These are phyloP conservation scores for Wallacemonas sp. DNA, from an alignment of 208 protist genomes.

Conservation along the genomic window DNA sequence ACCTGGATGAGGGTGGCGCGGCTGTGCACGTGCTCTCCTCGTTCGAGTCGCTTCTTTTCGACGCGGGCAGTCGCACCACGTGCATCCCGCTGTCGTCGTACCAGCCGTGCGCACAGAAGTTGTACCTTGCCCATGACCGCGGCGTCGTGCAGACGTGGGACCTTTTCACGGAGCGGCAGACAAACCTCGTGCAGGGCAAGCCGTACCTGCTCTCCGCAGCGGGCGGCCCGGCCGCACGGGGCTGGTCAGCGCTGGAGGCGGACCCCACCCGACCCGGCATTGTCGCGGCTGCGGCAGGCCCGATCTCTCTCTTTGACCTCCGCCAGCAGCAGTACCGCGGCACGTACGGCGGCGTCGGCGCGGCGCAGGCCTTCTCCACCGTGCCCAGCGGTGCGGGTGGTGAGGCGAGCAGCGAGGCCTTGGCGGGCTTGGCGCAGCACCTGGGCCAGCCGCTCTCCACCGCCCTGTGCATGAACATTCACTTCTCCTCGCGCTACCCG, in stretches of 20 bases:
- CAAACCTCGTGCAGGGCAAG: constrained; percentile 9
- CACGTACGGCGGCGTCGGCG: background rate
- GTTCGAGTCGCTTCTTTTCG: constrained; percentile 45
- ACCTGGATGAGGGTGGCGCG: constrained; percentile 34
- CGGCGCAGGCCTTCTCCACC: constrained; percentile 17
- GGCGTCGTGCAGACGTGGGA: constrained; percentile 29
- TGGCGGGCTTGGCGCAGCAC: constrained; percentile 13
- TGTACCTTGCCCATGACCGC: constrained; percentile 53
- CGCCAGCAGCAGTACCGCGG: constrained; percentile 20
- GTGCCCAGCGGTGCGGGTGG: constrained; percentile 11
- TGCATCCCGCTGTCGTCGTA: constrained; percentile 70
- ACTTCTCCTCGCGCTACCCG: constrained; percentile 70
- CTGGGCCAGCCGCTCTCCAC: constrained; percentile 16
- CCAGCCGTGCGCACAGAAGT: constrained; percentile 45
- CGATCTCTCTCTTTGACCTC: constrained; percentile 53
- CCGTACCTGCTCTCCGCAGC: constrained; percentile 4
- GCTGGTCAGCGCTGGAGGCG: constrained; percentile 27
- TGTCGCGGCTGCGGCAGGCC: constrained; percentile 54
- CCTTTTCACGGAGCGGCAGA: constrained; percentile 21
- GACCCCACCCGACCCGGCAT: constrained; percentile 42
- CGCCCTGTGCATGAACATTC: constrained; percentile 29
- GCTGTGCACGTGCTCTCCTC: constrained; percentile 53
- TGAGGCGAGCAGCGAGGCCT: background rate
- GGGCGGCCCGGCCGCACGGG: constrained; percentile 4
- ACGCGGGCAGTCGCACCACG: constrained; percentile 32